Evolutionary conservation across 495 filamentous ascomycete genomes (phyloP).

Genomic region (Chlorociboria aeruginascens): DNA sequence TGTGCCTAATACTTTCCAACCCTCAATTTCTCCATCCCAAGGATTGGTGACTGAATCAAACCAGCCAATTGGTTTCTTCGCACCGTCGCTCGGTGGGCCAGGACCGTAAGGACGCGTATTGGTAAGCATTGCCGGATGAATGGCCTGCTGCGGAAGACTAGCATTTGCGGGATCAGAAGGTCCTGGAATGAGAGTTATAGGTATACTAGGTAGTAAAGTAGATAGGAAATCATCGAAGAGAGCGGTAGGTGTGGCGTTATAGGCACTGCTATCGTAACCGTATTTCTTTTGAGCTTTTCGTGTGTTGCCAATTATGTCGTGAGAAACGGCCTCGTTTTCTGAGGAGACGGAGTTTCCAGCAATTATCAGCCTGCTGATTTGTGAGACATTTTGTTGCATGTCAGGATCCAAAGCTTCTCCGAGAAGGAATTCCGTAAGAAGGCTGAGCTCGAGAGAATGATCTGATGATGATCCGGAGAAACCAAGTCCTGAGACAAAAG

Average conservation of each 20-base stretch:
- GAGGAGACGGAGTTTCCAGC: conserved; percentile 75
- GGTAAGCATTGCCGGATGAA: conserved; percentile 76
- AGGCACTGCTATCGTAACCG: conserved; percentile 80
- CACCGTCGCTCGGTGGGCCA: conserved; percentile 30
- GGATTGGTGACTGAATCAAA: conserved; percentile 90
- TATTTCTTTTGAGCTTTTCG: conserved; percentile 59
- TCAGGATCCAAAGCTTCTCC: conserved; percentile 58
- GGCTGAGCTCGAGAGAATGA: conserved; percentile 58
- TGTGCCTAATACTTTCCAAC: conserved; percentile 71
- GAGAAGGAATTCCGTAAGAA: conserved; percentile 77
- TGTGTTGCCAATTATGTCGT: conserved; percentile 25
- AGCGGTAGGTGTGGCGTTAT: conserved; percentile 73
- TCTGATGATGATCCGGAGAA: conserved; percentile 61
- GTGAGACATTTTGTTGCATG: conserved; percentile 44
- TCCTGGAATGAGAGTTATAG: conserved; percentile 71
- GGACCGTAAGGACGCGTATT: conserved; percentile 55
- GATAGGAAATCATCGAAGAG: conserved; percentile 76
- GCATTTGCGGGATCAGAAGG: conserved; percentile 68
- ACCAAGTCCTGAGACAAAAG: conserved; percentile 76
- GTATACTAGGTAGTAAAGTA: conserved; percentile 66
- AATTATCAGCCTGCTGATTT: conserved; percentile 77
- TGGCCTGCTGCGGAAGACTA: conserved; percentile 67
- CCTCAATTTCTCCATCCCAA: conserved; percentile 79
- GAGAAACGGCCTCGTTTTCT: conserved; percentile 23
- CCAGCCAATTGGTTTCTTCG: conserved; percentile 52